Percentiles rank a stretch among this genome's conserved stretches.
These are phyloP conservation scores for Talaromyces rugulosus DNA, from an alignment of 2,329 filamentous ascomycete genomes.

Conservation along the genomic window DNA sequence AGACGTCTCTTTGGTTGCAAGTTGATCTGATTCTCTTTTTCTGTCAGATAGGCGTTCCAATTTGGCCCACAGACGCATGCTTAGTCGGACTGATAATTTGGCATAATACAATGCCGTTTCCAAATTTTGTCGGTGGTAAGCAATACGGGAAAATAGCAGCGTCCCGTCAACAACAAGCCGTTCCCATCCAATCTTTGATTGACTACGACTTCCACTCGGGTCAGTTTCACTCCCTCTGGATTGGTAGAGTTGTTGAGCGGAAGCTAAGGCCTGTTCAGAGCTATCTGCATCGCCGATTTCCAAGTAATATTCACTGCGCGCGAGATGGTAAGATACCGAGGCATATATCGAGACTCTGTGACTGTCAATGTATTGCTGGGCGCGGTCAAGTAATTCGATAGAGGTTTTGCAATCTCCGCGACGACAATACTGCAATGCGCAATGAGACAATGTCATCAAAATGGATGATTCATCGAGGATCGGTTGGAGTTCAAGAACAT, in stretches of 20 bases:
- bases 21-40: conserved; percentile 27
- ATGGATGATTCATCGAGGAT: conserved; percentile 33
- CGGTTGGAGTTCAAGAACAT: conserved; percentile 44
- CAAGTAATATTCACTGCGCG: conserved; percentile 70
- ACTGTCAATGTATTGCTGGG: conserved; percentile 47
- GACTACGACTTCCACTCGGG: conserved; percentile 30
- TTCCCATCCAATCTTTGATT: conserved; percentile 45
- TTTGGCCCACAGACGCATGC: conserved; percentile 49
- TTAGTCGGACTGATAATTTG: conserved; percentile 46
- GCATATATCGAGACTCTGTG: conserved; percentile 42
- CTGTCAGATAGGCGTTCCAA: conserved; percentile 42
- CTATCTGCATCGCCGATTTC: conserved; percentile 62
- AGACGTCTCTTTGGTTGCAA: conserved; percentile 17
- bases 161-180: conserved; percentile 56
- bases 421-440: conserved; percentile 54
- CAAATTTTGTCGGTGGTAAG: conserved; percentile 52
- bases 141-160: conserved; percentile 62
- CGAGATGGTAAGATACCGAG: conserved; percentile 60
- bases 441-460: conserved; percentile 40
- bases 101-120: conserved; percentile 46
- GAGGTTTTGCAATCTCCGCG: conserved; percentile 60
- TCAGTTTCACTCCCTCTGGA: conserved; percentile 24
- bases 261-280: conserved; percentile 39
- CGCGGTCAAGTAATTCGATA: conserved; percentile 54
- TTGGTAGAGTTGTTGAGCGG: conserved; percentile 29